Percentiles rank a stretch among this genome's conserved stretches.
These are phyloP conservation scores for Ceratocystis cubensis DNA, from an alignment of 2,329 filamentous ascomycete genomes.

Conservation along the genomic window DNA sequence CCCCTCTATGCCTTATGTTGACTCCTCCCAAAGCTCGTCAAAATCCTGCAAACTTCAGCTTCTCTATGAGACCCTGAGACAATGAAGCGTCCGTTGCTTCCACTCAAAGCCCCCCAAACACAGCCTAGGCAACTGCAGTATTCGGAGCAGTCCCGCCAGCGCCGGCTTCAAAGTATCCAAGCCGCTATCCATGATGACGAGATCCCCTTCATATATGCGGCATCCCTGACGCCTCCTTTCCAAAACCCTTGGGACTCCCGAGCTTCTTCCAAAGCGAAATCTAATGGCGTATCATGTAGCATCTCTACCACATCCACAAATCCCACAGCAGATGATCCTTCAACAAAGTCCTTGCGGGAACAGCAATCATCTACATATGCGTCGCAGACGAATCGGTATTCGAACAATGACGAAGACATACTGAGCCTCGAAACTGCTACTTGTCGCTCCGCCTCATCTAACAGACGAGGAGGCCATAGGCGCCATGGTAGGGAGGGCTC, in stretches of 20 bases:
- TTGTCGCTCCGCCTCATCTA: not conserved
- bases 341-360: not conserved
- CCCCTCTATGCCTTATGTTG: not conserved
- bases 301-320: not conserved
- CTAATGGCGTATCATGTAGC: not conserved
- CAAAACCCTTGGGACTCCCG: slow-evolving; percentile 7
- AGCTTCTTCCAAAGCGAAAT: not conserved
- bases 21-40: too few relatives aligned
- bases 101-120: not conserved
- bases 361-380: not conserved
- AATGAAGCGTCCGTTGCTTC: not conserved
- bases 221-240: slow-evolving; percentile 17
- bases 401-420: not conserved
- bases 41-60: too few relatives aligned
- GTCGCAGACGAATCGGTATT: not conserved
- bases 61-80: not conserved
- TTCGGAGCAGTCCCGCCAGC: not conserved
- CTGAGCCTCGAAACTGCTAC: not conserved
- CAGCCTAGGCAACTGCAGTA: not conserved
- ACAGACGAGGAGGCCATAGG: not conserved
- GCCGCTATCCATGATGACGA: slow-evolving; percentile 14
- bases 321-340: not conserved
- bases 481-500: not conserved
- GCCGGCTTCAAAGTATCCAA: slow-evolving; percentile 7
- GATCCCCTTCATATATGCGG: slow-evolving; percentile 12